Evolutionary conservation across 495 filamentous ascomycete species (phyloP).

Genomic region (Rhizodiscina lignyota): DNA sequence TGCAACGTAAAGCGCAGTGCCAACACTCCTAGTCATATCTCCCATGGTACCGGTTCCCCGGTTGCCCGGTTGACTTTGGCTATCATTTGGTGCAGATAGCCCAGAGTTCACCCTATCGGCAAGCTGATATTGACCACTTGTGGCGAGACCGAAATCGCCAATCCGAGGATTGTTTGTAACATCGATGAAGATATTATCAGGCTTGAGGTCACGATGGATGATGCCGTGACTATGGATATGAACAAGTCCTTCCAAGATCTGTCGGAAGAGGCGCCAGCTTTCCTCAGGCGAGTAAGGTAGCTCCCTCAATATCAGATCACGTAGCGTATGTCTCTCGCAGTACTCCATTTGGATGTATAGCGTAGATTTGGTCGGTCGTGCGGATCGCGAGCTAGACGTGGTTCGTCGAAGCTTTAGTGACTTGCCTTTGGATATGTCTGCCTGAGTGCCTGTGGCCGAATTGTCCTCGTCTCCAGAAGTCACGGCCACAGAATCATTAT

Average conservation of each 20-base stretch:
- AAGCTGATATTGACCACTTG: constrained; percentile 55
- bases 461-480: no score
- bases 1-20: constrained; percentile 89
- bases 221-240: constrained; percentile 87
- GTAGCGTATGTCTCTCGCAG: constrained; percentile 84
- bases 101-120: constrained; percentile 25
- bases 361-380: constrained; percentile 32
- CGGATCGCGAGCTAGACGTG: constrained; percentile 8
- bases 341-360: constrained; percentile 95
- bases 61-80: constrained; percentile 23
- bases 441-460: no score
- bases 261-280: constrained; percentile 77
- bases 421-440: no score
- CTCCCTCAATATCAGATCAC: constrained; percentile 72
- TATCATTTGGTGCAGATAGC: background rate
- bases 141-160: constrained; percentile 91
- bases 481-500: constrained; percentile 23
- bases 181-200: constrained; percentile 96
- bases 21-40: constrained; percentile 69
- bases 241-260: constrained; percentile 75
- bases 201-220: constrained; percentile 94
- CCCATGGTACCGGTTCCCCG: constrained; percentile 28
- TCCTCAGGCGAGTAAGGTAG: constrained; percentile 57
- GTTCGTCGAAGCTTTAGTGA: constrained; percentile 10
- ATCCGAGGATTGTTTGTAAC: constrained; percentile 78